A percentile compares a stretch with the other conserved stretches of the same genome.
Evolutionary conservation across 225 moss, liverwort and hornwort genomes (phyloP).

Genomic region (Polytrichum formosum): DNA sequence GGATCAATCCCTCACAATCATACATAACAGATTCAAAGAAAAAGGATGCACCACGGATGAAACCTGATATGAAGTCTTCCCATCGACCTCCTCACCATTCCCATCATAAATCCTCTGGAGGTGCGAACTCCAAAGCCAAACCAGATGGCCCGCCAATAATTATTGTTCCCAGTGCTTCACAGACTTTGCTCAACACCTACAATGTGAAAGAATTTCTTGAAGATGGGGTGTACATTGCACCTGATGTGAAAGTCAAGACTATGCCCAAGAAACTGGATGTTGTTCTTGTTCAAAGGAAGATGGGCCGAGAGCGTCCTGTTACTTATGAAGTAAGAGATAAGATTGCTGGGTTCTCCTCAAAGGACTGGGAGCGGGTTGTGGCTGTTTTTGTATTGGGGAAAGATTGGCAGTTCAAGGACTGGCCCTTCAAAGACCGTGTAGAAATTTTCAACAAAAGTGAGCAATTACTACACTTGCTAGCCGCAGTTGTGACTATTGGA

Average conservation of each 20-base stretch:
- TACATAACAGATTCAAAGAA: slow-evolving; percentile 78
- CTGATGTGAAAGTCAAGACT: slow-evolving; percentile 75
- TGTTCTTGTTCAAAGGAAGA: slow-evolving; percentile 75
- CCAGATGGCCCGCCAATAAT: slow-evolving; percentile 93
- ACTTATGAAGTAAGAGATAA: slow-evolving; percentile 92
- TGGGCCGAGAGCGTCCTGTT: slow-evolving; percentile 85
- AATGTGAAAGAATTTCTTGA: slow-evolving; percentile 97
- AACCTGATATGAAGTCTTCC: slow-evolving; percentile 60
- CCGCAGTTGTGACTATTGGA: too few relatives aligned
- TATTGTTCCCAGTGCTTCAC: slow-evolving; percentile 95
- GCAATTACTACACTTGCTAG: slow-evolving; percentile 10
- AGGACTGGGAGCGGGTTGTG: slow-evolving; percentile 98
- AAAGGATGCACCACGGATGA: slow-evolving; percentile 60
- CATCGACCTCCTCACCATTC: slow-evolving; percentile 63
- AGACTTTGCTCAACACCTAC: slow-evolving; percentile 90
- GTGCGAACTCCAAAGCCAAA: slow-evolving; percentile 44
- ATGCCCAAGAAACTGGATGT: slow-evolving; percentile 78
- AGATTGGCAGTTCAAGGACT: slow-evolving; percentile 99
- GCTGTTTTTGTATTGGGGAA: slow-evolving; percentile 94
- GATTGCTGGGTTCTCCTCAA: slow-evolving; percentile 67
- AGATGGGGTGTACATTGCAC: slow-evolving; percentile 73
- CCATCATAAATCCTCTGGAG: slow-evolving; percentile 45
- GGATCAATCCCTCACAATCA: slow-evolving; percentile 95
- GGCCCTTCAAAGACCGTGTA: slow-evolving; percentile 94
- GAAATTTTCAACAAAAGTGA: slow-evolving; percentile 94